A percentile compares a stretch with the other conserved stretches of the same genome.
Evolutionary conservation across 2,329 filamentous ascomycete genomes (phyloP).

Genomic region (Ustulina deusta): DNA sequence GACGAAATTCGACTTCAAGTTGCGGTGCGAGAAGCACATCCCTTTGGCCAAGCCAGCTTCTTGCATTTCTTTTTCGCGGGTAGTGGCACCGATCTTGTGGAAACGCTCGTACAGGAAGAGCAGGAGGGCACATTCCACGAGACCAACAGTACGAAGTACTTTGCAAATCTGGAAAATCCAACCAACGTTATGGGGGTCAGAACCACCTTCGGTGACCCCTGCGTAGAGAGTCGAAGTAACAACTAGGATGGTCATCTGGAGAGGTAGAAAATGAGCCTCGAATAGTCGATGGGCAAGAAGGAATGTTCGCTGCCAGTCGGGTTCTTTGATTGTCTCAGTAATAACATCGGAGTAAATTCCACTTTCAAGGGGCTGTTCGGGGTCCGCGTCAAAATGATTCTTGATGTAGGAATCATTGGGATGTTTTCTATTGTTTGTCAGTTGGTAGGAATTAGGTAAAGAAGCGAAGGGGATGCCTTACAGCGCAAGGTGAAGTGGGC

Average conservation of each 20-base stretch:
- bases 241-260: conserved; percentile 74
- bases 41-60: conserved; percentile 72
- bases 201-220: conserved; percentile 63
- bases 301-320: conserved; percentile 67
- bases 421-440: conserved; percentile 54
- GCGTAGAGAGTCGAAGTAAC: conserved; percentile 71
- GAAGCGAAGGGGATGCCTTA: conserved; percentile 42
- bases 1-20: conserved; percentile 65
- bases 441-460: conserved; percentile 3
- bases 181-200: conserved; percentile 64
- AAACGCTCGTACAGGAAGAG: conserved; percentile 76
- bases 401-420: conserved; percentile 62
- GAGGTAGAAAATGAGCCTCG: conserved; percentile 78
- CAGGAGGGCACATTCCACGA: conserved; percentile 72
- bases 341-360: conserved; percentile 68
- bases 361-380: conserved; percentile 58
- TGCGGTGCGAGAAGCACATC: conserved; percentile 73
- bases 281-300: conserved; percentile 76
- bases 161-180: conserved; percentile 73
- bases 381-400: conserved; percentile 55
- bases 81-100: conserved; percentile 70
- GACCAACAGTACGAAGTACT: conserved; percentile 69
- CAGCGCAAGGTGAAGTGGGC: conserved; percentile 66
- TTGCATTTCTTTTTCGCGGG: conserved; percentile 74
- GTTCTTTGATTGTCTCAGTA: conserved; percentile 62